Evolutionary conservation across 2,329 filamentous ascomycete genomes (phyloP).

Genomic region (Clarireedia monteithiana): DNA sequence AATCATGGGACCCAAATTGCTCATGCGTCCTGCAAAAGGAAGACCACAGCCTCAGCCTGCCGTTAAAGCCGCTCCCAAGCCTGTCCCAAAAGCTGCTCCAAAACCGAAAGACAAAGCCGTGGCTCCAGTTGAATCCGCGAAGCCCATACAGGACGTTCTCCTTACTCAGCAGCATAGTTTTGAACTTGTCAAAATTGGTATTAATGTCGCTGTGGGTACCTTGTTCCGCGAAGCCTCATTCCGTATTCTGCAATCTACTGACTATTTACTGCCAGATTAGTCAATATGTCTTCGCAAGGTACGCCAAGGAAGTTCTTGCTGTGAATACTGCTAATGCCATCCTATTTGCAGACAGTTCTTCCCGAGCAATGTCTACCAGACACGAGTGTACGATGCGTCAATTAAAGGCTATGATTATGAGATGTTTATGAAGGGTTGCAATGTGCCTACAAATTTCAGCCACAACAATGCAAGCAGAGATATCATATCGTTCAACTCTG

Average conservation of each 20-base stretch:
- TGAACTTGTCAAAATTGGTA: constrained; percentile 12
- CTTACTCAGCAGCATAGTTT: constrained; percentile 12
- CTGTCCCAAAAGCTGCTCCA: not conserved
- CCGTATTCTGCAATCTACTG: not conserved
- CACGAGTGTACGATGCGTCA: not conserved
- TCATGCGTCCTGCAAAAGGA: not conserved
- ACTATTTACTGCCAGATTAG: constrained; percentile 11
- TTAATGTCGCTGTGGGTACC: constrained; percentile 13
- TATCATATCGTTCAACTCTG: not conserved
- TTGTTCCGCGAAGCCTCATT: not conserved
- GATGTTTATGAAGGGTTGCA: constrained; percentile 2
- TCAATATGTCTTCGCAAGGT: constrained; percentile 10
- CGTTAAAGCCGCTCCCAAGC: too few relatives aligned
- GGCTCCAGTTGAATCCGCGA: not conserved
- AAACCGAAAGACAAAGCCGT: not conserved
- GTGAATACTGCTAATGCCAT: not conserved
- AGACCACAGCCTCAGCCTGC: not conserved
- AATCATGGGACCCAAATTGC: not conserved
- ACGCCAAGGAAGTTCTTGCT: not conserved
- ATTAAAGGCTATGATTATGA: not conserved
- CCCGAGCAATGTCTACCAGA: not conserved
- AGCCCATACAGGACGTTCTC: not conserved
- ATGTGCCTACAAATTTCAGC: not conserved
- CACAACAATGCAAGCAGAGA: not conserved
- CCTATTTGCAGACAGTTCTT: not conserved